Evolutionary conservation across 2,329 filamentous ascomycete species (phyloP).

Genomic region (Pseudogymnoascus sp.): DNA sequence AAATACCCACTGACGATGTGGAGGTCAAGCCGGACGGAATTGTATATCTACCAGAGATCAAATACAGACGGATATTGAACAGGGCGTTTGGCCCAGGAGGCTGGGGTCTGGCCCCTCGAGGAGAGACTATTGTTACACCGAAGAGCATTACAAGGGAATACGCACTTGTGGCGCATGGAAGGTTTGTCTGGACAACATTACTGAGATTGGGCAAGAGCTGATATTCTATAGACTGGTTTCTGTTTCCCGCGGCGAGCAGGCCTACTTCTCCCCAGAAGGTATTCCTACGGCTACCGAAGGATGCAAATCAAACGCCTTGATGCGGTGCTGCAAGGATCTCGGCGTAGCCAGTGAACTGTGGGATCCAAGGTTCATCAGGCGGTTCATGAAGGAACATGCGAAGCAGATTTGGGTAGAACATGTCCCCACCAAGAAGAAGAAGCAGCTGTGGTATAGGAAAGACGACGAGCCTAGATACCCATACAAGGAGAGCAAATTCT

Average conservation of each 20-base stretch:
- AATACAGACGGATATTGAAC: constrained; percentile 88
- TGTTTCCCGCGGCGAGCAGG: constrained; percentile 88
- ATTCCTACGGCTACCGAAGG: constrained; percentile 94
- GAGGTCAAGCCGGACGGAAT: constrained; percentile 98
- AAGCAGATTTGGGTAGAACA: constrained; percentile 90
- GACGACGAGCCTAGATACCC: constrained; percentile 66
- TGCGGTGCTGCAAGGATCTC: constrained; percentile 97
- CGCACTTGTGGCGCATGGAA: constrained; percentile 77
- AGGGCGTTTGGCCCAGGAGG: constrained; percentile 87
- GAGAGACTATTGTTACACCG: constrained; percentile 57
- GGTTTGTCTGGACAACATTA: constrained; percentile 49
- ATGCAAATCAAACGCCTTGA: constrained; percentile 94
- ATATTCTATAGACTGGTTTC: constrained; percentile 66
- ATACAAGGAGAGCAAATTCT: constrained; percentile 42
- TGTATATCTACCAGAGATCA: constrained; percentile 94
- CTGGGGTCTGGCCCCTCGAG: constrained; percentile 87
- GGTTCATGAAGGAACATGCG: constrained; percentile 68
- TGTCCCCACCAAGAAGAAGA: constrained; percentile 75
- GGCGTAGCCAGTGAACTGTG: constrained; percentile 92
- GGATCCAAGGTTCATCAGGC: constrained; percentile 86
- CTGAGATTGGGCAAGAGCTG: background rate
- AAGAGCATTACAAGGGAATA: constrained; percentile 77
- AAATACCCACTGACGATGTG: constrained; percentile 66
- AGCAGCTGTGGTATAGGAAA: constrained; percentile 80
- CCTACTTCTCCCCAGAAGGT: constrained; percentile 83